These are phyloP conservation scores for Sporothrix mexicana DNA, from an alignment of 2,329 filamentous ascomycete genomes.

Conservation along the genomic window DNA sequence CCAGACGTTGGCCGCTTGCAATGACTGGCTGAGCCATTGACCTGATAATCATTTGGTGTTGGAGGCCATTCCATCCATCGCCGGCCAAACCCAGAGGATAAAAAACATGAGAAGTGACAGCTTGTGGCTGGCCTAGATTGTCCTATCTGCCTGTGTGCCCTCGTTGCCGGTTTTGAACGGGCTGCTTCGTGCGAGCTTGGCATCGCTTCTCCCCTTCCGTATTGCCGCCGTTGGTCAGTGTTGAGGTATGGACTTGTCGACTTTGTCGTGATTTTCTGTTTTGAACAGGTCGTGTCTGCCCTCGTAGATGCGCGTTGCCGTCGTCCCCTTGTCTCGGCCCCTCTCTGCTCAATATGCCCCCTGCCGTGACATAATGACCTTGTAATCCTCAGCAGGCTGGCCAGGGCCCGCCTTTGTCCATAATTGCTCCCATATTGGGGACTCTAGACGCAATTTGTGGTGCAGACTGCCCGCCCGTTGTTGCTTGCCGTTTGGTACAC, in stretches of 20 bases:
- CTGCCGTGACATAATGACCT: constrained; percentile 28
- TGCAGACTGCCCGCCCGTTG: constrained; percentile 23
- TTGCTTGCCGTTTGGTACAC: constrained; percentile 26
- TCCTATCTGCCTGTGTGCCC: not conserved
- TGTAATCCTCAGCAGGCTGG: not conserved
- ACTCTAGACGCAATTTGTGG: constrained; percentile 26
- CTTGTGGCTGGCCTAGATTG: not conserved
- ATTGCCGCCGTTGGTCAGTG: not conserved
- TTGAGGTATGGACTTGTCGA: not conserved
- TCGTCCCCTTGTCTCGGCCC: constrained; percentile 11
- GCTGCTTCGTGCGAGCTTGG: not conserved
- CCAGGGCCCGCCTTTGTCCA: not conserved
- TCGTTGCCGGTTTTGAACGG: constrained; percentile 3
- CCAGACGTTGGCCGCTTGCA: not conserved
- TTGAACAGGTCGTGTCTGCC: not conserved
- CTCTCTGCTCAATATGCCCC: not conserved
- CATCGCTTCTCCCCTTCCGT: not conserved
- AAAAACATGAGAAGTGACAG: constrained; percentile 25
- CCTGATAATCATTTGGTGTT: not conserved
- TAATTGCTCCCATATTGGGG: constrained; percentile 17
- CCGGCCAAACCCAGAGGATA: constrained; percentile 17
- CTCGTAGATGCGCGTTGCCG: not conserved
- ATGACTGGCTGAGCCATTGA: not conserved
- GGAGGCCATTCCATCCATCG: not conserved
- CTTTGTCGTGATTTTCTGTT: not conserved